phyloP scores from a whole-genome alignment of 768 basidiomycete species.

The Amanita subjunquillea region DNA sequence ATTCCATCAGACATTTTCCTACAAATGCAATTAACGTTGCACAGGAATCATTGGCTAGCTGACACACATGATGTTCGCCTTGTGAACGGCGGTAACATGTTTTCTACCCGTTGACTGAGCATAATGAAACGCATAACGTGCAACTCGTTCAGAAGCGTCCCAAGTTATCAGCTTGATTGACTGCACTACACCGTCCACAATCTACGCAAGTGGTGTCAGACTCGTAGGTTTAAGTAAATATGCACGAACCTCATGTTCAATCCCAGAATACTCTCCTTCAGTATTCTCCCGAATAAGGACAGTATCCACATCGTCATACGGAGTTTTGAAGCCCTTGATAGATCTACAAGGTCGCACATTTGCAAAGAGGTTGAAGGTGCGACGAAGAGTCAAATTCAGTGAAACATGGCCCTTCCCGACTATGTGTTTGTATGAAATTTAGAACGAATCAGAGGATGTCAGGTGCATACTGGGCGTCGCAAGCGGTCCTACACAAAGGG shows the following conservation, averaged over 20 bases:
- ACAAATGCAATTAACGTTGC: constrained; percentile 3
- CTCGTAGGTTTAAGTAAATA: neutral
- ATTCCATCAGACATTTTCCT: constrained; percentile 99
- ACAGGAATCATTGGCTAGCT: neutral
- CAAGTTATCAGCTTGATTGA: constrained; percentile 99
- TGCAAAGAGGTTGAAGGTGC: constrained; percentile 97
- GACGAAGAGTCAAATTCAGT: constrained; percentile 89
- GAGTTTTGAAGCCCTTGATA: constrained; percentile 94
- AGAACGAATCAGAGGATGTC: neutral
- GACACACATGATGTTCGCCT: constrained; percentile 95
- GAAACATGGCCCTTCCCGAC: constrained; percentile 99
- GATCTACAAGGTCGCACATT: constrained; percentile 97
- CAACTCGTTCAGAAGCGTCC: constrained; percentile 97
- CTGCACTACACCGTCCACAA: constrained; percentile 96
- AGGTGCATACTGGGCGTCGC: constrained; percentile 84
- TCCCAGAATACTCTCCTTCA: constrained; percentile 99
- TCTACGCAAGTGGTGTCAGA: constrained; percentile 28
- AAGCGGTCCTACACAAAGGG: constrained; percentile 59
- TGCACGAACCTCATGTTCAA: constrained; percentile 84
- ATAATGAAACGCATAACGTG: constrained; percentile 97
- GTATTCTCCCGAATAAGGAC: constrained; percentile 99
- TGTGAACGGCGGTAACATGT: constrained; percentile 97
- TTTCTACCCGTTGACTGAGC: constrained; percentile 81
- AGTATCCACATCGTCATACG: constrained; percentile 97
- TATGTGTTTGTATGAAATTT: constrained; percentile 17